A percentile compares a stretch with the other conserved stretches of the same genome.
phyloP scores from a whole-genome alignment of 169 alveolate genomes.

The Babesia sp. region DNA sequence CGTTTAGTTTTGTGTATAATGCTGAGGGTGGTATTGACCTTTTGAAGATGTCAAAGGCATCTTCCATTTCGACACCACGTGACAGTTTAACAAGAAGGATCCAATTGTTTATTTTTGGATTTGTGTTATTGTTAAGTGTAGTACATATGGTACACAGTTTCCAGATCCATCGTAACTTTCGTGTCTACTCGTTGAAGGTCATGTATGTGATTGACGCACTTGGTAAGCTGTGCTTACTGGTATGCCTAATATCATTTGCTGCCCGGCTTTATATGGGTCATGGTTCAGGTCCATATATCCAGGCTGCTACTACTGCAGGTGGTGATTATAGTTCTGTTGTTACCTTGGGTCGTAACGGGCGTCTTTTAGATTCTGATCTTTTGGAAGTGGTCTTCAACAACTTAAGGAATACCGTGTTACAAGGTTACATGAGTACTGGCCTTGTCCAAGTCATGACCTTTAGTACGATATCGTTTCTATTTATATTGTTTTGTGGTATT shows the following conservation, averaged over 20 bases:
- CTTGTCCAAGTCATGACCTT: constrained; percentile 11
- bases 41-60: constrained; percentile 13
- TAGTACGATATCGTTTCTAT: background rate
- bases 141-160: constrained; percentile 21
- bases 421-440: constrained; percentile 13
- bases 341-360: constrained; percentile 25
- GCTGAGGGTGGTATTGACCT: background rate
- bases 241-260: constrained; percentile 20
- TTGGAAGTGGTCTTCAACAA: constrained; percentile 8
- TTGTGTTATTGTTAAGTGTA: constrained; percentile 12
- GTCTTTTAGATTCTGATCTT: background rate
- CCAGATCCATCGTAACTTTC: constrained; percentile 10
- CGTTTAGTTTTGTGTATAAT: constrained; percentile 39
- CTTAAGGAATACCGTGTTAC: background rate
- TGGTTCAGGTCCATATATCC: constrained; percentile 30
- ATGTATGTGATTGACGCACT: constrained; percentile 30
- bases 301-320: background rate
- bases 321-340: constrained; percentile 30
- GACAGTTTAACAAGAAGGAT: background rate
- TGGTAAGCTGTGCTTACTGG: constrained; percentile 10
- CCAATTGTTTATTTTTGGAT: background rate
- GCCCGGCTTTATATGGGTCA: constrained; percentile 5
- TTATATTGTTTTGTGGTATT: constrained; percentile 1
- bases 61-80: constrained; percentile 28
- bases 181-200: constrained; percentile 14